Evolutionary conservation across 176 grass and related monocot genomes (phyloP).

Genomic region (Rhynchospora breviuscula): DNA sequence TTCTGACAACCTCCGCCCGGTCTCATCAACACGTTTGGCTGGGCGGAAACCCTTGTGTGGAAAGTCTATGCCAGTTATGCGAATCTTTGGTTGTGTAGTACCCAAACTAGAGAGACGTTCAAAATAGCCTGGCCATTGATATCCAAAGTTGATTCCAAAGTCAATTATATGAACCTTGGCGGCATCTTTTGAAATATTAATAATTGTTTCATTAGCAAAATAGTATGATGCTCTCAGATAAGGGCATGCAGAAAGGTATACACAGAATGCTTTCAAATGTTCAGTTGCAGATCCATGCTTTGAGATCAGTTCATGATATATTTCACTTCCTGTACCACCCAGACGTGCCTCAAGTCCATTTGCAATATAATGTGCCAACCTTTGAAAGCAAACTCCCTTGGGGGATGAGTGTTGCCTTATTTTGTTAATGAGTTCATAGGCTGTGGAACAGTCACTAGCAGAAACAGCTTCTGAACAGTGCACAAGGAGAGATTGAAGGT

Average conservation of each 20-base stretch:
- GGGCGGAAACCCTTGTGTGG: constrained; percentile 43
- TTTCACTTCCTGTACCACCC: constrained; percentile 33
- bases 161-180: constrained; percentile 46
- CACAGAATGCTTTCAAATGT: constrained; percentile 35
- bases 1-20: constrained; percentile 39
- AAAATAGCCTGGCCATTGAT: constrained; percentile 52
- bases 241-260: constrained; percentile 40
- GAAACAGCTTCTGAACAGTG: constrained; percentile 43
- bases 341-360: constrained; percentile 55
- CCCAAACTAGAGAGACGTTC: constrained; percentile 27
- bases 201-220: constrained; percentile 51
- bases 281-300: constrained; percentile 30
- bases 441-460: constrained; percentile 7
- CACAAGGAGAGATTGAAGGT: constrained; percentile 43
- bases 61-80: constrained; percentile 44
- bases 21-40: constrained; percentile 31
- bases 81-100: constrained; percentile 26
- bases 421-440: constrained; percentile 35
- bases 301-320: constrained; percentile 30
- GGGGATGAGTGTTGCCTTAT: constrained; percentile 43
- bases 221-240: constrained; percentile 28
- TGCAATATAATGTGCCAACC: constrained; percentile 42
- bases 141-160: constrained; percentile 46
- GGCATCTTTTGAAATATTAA: constrained; percentile 12
- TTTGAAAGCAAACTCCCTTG: constrained; percentile 37